phyloP scores from a whole-genome alignment of 805 yeast species.

The Komagataella pseudopastoris region DNA sequence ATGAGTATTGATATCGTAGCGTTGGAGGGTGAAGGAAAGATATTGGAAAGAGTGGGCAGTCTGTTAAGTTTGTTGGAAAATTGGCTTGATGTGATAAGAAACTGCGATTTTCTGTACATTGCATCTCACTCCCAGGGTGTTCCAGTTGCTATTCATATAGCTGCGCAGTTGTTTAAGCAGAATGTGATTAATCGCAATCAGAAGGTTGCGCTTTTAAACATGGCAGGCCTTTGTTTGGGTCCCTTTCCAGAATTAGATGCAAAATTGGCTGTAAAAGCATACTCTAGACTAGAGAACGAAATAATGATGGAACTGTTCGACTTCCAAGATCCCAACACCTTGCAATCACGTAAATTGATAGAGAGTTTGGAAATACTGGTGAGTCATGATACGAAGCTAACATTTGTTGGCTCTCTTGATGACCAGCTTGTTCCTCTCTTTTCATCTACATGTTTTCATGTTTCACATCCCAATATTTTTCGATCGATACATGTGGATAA shows the following conservation, averaged over 20 bases:
- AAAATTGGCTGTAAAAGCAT: conserved; percentile 67
- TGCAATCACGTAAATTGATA: conserved; percentile 57
- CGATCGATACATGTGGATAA: conserved; percentile 59
- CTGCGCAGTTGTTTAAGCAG: conserved; percentile 11
- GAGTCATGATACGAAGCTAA: conserved; percentile 38
- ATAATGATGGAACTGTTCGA: conserved; percentile 80
- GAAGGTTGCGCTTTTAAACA: conserved; percentile 64
- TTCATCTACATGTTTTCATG: conserved; percentile 68
- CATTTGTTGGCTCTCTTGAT: conserved; percentile 75
- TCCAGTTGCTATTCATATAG: conserved; percentile 69
- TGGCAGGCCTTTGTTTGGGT: conserved; percentile 90
- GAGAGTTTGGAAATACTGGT: conserved; percentile 55
- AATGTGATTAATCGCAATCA: conserved; percentile 9
- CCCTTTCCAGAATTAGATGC: conserved; percentile 85
- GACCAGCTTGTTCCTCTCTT: conserved; percentile 92
- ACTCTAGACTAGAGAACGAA: conserved; percentile 75
- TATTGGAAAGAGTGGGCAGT: conserved; percentile 67
- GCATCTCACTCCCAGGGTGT: conserved; percentile 93
- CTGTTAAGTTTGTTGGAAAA: conserved; percentile 55
- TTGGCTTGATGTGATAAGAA: conserved; percentile 42
- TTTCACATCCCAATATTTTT: conserved; percentile 77
- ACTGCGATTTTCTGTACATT: conserved; percentile 68
- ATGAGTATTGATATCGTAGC: conserved; percentile 70
- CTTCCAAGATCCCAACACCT: conserved; percentile 61
- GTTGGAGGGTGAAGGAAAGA: conserved; percentile 83